A percentile compares a stretch with the other conserved stretches of the same genome.
Evolutionary conservation across 2,329 filamentous ascomycete species (phyloP).

Genomic region (Microdochium trichocladiopsis): DNA sequence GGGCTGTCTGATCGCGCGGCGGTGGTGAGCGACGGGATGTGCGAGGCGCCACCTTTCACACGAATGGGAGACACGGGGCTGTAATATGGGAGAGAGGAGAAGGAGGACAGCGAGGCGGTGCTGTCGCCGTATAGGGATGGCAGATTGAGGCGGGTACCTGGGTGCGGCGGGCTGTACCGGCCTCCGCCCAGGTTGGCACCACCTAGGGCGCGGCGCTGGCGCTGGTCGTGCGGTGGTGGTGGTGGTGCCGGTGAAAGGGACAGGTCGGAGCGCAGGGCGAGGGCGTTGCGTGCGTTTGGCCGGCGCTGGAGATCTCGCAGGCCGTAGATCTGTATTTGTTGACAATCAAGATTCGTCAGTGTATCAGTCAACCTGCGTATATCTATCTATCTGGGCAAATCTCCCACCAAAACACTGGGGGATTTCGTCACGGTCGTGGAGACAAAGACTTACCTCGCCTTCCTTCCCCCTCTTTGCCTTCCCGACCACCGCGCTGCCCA

Average conservation of each 20-base stretch:
- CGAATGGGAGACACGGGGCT: too few species aligned
- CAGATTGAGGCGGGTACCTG: too few species aligned
- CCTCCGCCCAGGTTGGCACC: too few species aligned
- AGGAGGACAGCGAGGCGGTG: too few species aligned
- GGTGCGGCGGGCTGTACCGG: too few species aligned
- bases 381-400: neutral
- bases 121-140: too few species aligned
- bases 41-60: neutral
- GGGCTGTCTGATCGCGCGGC: neutral
- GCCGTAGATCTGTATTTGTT: constrained; percentile 1
- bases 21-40: neutral
- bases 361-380: too few species aligned
- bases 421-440: neutral
- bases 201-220: too few species aligned
- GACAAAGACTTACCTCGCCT: neutral
- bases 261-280: neutral
- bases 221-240: neutral
- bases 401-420: neutral
- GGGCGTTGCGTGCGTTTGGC: neutral
- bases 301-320: constrained; percentile 1
- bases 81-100: too few species aligned
- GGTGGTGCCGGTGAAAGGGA: neutral
- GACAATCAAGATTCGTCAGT: too few species aligned
- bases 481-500: neutral
- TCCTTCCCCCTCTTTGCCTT: neutral